Evolutionary conservation across 805 yeast genomes (phyloP), one percentile per base, ranked within the genome.

Genomic region (Zygosaccharomyces bisporus): DNA sequence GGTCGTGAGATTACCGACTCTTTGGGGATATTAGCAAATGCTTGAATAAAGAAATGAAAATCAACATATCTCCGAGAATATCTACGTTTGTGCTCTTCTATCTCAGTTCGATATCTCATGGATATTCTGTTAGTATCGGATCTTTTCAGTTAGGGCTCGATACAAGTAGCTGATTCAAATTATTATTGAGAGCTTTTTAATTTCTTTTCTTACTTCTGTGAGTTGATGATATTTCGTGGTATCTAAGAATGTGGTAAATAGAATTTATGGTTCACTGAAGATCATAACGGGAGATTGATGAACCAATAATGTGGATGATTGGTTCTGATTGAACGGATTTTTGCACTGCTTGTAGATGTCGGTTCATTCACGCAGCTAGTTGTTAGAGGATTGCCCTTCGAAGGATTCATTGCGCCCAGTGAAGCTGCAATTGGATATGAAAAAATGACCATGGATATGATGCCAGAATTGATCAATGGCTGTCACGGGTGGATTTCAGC

Each of bases 381-480:
- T 24, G 12, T 3, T 54, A 51, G 41, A 18, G 36, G 44, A 24
- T 7, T 50, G n/a, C 29, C 46, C 17, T 45, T 54, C 49, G 24
- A 44, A 32, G 47, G 58, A 25, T 6, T 51, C 45, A 29, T 60
- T 41, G 47, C 62, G 35, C 78, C 79, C 48, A 73, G 83, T 33
- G 86, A 80, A 60, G 86, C 86, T 4, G 80, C 77, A 16, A 67
- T 74, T 2, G 83, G 83, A 2, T 78, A 67, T 57, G 85, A 80
- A 50, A 79, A 75, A 52, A 59, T 78, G 7, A 73, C 60, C 3
- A 20, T 54, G 17, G 49, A 45, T 2, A 45, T 57, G 3, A 58
- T 65, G 54, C 57, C 60, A 23, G 54, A 55, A n/a, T 34, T 64
- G 38, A 54, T 61, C 36, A 58, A 53, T 34, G 17, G 45, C 13